A percentile compares a stretch with the other conserved stretches of the same genome.
Evolutionary conservation across 108 stramenopile species (phyloP).

Genomic region (Seminavis robusta): DNA sequence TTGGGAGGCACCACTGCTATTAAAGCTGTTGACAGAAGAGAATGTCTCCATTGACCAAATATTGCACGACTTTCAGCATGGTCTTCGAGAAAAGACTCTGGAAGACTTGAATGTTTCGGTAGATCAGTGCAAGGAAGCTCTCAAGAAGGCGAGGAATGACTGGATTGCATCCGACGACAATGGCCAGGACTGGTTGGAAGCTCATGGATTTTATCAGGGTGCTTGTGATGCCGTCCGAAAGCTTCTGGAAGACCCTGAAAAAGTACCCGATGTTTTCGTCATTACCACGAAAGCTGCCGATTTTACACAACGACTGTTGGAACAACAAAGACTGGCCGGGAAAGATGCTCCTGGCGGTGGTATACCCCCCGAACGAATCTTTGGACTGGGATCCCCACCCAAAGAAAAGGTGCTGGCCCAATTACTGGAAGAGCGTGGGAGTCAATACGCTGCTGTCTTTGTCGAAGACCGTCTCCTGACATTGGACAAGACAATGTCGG

Average conservation of each 20-base stretch:
- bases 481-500: slow-evolving; percentile 14
- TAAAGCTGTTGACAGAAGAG: slow-evolving; percentile 12
- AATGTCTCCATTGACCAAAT: slow-evolving; percentile 8
- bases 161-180: slow-evolving; percentile 24
- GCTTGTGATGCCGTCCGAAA: slow-evolving; percentile 19
- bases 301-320: slow-evolving; percentile 20
- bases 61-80: neutral
- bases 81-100: slow-evolving; percentile 1
- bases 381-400: slow-evolving; percentile 26
- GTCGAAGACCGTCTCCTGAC: slow-evolving; percentile 25
- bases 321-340: slow-evolving; percentile 11
- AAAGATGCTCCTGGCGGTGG: neutral
- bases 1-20: slow-evolving; percentile 25
- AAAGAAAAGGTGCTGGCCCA: slow-evolving; percentile 12
- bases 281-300: slow-evolving; percentile 32
- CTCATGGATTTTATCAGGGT: slow-evolving; percentile 26
- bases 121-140: slow-evolving; percentile 6
- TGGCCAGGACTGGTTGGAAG: slow-evolving; percentile 19
- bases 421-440: neutral
- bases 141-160: slow-evolving; percentile 11
- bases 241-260: neutral
- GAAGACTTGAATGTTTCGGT: neutral
- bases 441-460: slow-evolving; percentile 12
- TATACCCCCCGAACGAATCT: slow-evolving; percentile 7
- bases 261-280: slow-evolving; percentile 13